Percentiles rank a stretch among this genome's conserved stretches.
Evolutionary conservation across 768 basidiomycete species (phyloP).

Genomic region (Solioccasus polychromus): DNA sequence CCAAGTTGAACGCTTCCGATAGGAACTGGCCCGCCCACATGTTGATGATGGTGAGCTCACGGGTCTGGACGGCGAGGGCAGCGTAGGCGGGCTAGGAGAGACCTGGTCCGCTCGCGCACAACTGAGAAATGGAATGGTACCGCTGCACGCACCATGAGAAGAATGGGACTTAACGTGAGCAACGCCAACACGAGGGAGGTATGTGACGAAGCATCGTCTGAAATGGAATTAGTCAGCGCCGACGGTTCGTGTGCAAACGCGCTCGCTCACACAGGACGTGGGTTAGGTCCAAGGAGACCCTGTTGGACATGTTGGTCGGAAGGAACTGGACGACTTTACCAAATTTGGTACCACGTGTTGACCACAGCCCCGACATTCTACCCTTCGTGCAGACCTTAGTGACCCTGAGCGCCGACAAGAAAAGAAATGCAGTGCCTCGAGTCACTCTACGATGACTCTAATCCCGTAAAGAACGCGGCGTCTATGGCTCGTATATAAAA

Average conservation of each 20-base stretch:
- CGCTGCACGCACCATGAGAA: conserved; percentile 58
- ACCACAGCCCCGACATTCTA: neutral
- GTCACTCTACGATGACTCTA: conserved; percentile 4
- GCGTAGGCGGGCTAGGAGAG: conserved; percentile 70
- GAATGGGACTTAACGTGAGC: conserved; percentile 65
- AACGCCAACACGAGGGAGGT: conserved; percentile 58
- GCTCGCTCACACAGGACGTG: conserved; percentile 57
- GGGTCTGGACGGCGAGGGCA: conserved; percentile 66
- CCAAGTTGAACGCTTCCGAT: conserved; percentile 67
- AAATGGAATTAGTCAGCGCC: conserved; percentile 1
- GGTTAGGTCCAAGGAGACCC: conserved; percentile 58
- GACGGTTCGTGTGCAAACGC: neutral
- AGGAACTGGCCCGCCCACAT: conserved; percentile 83
- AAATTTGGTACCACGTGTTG: neutral
- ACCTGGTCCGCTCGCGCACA: conserved; percentile 2
- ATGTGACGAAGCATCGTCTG: conserved; percentile 62
- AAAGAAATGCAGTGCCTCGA: conserved; percentile 12
- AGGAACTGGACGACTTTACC: neutral
- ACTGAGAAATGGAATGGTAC: neutral
- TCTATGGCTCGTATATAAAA: conserved; percentile 12
- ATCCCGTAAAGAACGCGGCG: neutral
- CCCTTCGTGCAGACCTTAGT: no score
- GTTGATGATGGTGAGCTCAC: conserved; percentile 74
- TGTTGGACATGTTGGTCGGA: conserved; percentile 12
- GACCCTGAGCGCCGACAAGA: no score